A percentile compares a stretch with the other conserved stretches of the same genome.
phyloP scores from a whole-genome alignment of 148 eudicot genomes.

The Rhododendron simsii region DNA sequence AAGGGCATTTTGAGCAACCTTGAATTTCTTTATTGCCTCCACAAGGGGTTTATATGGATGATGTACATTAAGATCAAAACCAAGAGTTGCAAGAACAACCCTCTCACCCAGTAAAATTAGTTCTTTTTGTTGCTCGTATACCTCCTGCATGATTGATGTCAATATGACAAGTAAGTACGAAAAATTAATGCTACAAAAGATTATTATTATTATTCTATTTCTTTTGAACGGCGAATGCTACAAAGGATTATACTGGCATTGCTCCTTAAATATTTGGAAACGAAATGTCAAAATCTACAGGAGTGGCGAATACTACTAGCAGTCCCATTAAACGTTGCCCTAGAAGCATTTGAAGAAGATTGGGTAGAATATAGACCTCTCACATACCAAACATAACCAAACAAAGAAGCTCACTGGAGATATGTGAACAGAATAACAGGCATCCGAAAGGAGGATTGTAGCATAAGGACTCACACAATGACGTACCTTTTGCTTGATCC shows the following conservation, averaged over 20 bases:
- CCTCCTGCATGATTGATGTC: conserved; percentile 54
- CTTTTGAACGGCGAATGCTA: not conserved
- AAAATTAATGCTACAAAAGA: conserved; percentile 5
- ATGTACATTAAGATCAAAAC: conserved; percentile 82
- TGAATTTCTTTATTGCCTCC: conserved; percentile 90
- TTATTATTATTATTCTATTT: conserved; percentile 1
- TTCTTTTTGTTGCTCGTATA: conserved; percentile 93
- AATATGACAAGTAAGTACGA: conserved; percentile 3
- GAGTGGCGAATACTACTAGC: not conserved
- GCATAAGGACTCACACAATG: not conserved
- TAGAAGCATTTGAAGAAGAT: conserved; percentile 20
- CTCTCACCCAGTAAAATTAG: conserved; percentile 78
- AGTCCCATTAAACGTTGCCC: not conserved
- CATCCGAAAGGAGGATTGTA: not conserved
- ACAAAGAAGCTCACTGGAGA: not conserved
- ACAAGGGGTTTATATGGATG: conserved; percentile 97
- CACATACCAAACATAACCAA: not conserved
- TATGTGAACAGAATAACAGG: not conserved
- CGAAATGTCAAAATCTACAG: conserved; percentile 22
- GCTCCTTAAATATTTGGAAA: not conserved
- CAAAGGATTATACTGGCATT: conserved; percentile 39
- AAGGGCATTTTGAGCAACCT: conserved; percentile 95
- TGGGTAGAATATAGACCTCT: not conserved
- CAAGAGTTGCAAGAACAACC: conserved; percentile 91
- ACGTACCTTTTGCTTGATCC: conserved; percentile 87